These are phyloP conservation scores for Nicotiana paniculata DNA, from an alignment of 257 asterid species.

Conservation along the genomic window DNA sequence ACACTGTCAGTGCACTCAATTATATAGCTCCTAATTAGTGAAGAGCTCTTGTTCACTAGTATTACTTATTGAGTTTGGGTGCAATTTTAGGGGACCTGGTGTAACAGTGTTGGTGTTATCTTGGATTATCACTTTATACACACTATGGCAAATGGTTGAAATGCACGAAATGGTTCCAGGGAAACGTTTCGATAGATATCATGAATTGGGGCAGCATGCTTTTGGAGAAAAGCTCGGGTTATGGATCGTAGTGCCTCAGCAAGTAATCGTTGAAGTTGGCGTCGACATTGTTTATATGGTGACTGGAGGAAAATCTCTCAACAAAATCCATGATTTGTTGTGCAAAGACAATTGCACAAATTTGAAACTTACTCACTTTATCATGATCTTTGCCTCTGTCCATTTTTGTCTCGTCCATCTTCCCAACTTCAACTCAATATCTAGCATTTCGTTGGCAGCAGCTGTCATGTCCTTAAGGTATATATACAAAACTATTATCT, in stretches of 20 bases:
- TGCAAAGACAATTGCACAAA: slow-evolving; percentile 18
- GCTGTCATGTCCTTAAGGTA: slow-evolving; percentile 12
- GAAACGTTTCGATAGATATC: slow-evolving; percentile 48
- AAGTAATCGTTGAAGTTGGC: slow-evolving; percentile 31
- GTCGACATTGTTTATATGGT: slow-evolving; percentile 48
- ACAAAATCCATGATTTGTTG: slow-evolving; percentile 27
- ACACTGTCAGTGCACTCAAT: no score
- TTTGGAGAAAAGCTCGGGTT: slow-evolving; percentile 44
- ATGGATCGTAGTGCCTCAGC: slow-evolving; percentile 50
- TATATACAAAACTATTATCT: no score
- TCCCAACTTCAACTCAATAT: slow-evolving; percentile 8
- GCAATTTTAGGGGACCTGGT: slow-evolving; percentile 40
- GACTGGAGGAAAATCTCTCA: slow-evolving; percentile 41
- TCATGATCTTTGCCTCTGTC: slow-evolving; percentile 34
- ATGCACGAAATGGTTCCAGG: slow-evolving; percentile 51
- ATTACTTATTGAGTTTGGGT: not conserved
- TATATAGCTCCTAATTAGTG: no score
- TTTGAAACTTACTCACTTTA: slow-evolving; percentile 11
- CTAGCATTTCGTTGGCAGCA: slow-evolving; percentile 1
- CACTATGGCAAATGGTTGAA: slow-evolving; percentile 54
- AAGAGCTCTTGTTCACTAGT: no score
- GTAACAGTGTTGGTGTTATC: slow-evolving; percentile 25
- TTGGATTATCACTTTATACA: slow-evolving; percentile 39
- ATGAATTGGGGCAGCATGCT: slow-evolving; percentile 54
- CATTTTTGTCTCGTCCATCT: slow-evolving; percentile 31